A percentile compares a stretch with the other conserved stretches of the same genome.
Evolutionary conservation across 208 protist genomes (phyloP).

Genomic region (Leishmania martiniquensis): DNA sequence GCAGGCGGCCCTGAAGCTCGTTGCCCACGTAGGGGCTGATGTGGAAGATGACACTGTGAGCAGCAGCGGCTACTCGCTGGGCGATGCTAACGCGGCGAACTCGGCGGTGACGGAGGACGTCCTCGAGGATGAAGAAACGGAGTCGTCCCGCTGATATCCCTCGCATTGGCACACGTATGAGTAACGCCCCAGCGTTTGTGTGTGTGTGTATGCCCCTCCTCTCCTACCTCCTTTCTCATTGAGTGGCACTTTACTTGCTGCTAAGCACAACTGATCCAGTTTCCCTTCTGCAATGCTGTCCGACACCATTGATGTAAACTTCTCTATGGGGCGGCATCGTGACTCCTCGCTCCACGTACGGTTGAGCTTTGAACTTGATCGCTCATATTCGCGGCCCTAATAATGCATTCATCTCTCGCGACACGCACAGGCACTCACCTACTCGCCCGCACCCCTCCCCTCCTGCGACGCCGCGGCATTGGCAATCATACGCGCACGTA

Average conservation of each 20-base stretch:
- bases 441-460: neutral
- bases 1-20: constrained; percentile 33
- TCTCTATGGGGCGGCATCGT: neutral
- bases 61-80: constrained; percentile 32
- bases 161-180: neutral
- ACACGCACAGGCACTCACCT: neutral
- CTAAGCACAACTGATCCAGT: neutral
- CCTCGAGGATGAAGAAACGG: neutral
- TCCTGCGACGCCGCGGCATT: neutral
- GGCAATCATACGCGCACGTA: neutral
- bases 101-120: constrained; percentile 21
- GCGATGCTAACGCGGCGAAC: constrained; percentile 11
- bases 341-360: neutral
- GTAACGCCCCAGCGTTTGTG: too few relatives aligned
- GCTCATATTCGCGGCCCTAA: neutral
- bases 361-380: neutral
- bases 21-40: constrained; percentile 4
- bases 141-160: neutral
- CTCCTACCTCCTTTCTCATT: neutral
- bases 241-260: neutral
- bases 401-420: neutral
- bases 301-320: neutral
- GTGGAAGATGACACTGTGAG: constrained; percentile 11
- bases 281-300: too few relatives aligned
- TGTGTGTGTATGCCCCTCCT: neutral